A percentile compares a stretch with the other conserved stretches of the same genome.
Conservation (phyloP, 148 eudicot species). For the Linanthus parryae region DNA sequence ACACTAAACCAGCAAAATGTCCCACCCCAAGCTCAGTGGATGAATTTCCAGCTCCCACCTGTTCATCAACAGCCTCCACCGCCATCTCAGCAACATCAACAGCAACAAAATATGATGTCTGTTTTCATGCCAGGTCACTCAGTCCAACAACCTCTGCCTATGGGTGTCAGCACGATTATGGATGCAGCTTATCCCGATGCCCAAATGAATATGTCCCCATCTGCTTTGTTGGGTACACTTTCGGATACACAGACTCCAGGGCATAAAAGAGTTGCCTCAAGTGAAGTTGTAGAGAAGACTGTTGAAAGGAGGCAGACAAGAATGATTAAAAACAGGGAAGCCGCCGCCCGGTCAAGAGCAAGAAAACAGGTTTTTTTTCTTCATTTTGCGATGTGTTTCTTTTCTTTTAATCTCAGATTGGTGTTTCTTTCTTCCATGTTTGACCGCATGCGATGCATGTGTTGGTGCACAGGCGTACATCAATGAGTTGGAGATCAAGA, state of each 20-base stretch:
- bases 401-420: not conserved
- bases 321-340: constrained; percentile 95
- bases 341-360: constrained; percentile 96
- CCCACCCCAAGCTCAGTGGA: constrained; percentile 43
- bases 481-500: constrained; percentile 89
- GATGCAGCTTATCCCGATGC: constrained; percentile 50
- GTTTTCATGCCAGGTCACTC: constrained; percentile 62
- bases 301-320: constrained; percentile 97
- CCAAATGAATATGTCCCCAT: constrained; percentile 54
- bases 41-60: too few relatives aligned
- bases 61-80: constrained; percentile 19
- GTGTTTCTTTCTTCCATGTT: not conserved
- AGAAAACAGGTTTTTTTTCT: constrained; percentile 85
- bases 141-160: constrained; percentile 37
- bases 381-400: too few relatives aligned
- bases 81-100: too few relatives aligned
- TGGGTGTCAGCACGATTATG: constrained; percentile 34
- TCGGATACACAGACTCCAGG: constrained; percentile 76
- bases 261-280: constrained; percentile 60
- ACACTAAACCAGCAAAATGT: constrained; percentile 22
- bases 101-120: constrained; percentile 37
- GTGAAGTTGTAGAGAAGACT: constrained; percentile 68
- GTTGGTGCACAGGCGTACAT: constrained; percentile 75
- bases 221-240: constrained; percentile 58
- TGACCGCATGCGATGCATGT: constrained; percentile 3